phyloP scores from a whole-genome alignment of 208 protist species.

The Cochliopodium minus region DNA sequence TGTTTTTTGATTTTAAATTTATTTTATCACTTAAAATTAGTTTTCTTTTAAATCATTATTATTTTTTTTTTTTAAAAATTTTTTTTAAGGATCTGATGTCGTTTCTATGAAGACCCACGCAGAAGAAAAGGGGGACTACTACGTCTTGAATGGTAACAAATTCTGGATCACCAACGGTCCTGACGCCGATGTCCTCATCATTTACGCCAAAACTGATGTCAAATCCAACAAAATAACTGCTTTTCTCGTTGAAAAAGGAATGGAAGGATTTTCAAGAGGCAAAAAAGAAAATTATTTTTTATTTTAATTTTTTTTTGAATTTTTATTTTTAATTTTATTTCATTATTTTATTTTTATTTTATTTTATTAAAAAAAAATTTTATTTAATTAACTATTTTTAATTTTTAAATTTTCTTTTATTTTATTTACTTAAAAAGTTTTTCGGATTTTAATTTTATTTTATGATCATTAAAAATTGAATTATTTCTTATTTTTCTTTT shows the following conservation, averaged over 20 bases:
- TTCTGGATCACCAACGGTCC: slow-evolving; percentile 92
- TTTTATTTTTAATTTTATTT: no score
- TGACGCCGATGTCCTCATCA: slow-evolving; percentile 72
- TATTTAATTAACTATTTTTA: no score
- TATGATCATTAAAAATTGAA: no score
- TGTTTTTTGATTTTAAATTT: background rate
- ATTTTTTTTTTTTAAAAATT: background rate
- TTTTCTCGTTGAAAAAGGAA: slow-evolving; percentile 52
- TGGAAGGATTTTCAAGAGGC: slow-evolving; percentile 5
- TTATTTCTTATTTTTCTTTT: no score
- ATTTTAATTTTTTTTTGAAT: slow-evolving; percentile 14
- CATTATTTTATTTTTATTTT: no score
- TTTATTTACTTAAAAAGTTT: no score
- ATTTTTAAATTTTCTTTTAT: no score
- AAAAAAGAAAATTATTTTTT: background rate
- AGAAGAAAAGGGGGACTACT: slow-evolving; percentile 42
- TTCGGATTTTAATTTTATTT: no score
- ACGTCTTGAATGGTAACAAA: slow-evolving; percentile 80
- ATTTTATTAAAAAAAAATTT: no score
- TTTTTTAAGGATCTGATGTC: slow-evolving; percentile 67
- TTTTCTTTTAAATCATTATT: background rate
- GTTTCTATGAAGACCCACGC: slow-evolving; percentile 74
- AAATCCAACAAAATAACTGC: slow-evolving; percentile 44
- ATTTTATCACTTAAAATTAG: background rate
- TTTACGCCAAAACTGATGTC: slow-evolving; percentile 81